These are phyloP conservation scores for Fagopyrum homotropicum DNA, from an alignment of 148 eudicot genomes.

Conservation along the genomic window DNA sequence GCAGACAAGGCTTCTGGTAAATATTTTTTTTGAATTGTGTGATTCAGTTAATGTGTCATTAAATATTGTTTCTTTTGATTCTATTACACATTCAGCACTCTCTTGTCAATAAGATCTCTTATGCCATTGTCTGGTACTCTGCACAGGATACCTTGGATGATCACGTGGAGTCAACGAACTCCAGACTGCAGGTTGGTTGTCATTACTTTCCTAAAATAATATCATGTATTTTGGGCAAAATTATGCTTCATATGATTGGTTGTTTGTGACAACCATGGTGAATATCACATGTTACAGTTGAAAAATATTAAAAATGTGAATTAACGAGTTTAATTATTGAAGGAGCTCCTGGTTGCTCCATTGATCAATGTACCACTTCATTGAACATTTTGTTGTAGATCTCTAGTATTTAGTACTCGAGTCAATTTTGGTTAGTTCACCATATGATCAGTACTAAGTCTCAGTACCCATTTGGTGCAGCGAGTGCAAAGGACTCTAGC, in stretches of 20 bases:
- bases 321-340: background rate
- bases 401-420: background rate
- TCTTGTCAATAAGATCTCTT: background rate
- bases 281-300: background rate
- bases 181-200: conserved; percentile 33
- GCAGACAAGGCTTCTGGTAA: conserved; percentile 44
- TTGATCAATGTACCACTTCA: background rate
- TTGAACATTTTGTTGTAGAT: background rate
- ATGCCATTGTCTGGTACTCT: background rate
- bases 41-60: background rate
- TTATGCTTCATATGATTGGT: background rate
- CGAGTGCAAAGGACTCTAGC: conserved; percentile 74
- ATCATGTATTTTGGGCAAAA: background rate
- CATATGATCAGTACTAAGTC: background rate
- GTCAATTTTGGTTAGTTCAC: background rate
- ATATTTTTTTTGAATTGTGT: background rate
- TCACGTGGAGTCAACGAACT: conserved; percentile 33
- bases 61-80: background rate
- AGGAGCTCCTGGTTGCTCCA: background rate
- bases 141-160: conserved; percentile 38
- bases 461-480: conserved; percentile 32
- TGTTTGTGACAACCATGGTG: background rate
- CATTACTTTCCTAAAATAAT: background rate
- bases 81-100: background rate
- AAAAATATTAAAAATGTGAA: background rate